Percentiles rank a stretch among this genome's conserved stretches.
Evolutionary conservation across 78 protist species (phyloP).

Genomic region (Creolimax fragrantissima): DNA sequence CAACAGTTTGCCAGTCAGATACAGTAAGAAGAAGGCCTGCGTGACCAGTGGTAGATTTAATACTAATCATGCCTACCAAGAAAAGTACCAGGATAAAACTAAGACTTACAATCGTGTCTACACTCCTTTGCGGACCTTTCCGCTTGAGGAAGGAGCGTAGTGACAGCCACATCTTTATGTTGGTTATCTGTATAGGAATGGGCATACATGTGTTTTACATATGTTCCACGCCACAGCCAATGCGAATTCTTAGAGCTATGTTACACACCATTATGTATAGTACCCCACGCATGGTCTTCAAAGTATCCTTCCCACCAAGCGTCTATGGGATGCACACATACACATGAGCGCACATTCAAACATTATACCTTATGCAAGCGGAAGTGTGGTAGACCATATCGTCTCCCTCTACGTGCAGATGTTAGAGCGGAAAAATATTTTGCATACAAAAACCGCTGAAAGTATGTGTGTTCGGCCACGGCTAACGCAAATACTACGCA

Average conservation of each 20-base stretch:
- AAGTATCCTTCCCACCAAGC: too few species aligned
- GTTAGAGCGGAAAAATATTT: conserved; percentile 35
- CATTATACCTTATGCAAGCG: conserved; percentile 26
- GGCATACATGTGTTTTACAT: too few species aligned
- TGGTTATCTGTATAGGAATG: not conserved
- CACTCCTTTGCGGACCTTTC: conserved; percentile 25
- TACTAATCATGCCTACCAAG: not conserved
- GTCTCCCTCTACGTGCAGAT: not conserved
- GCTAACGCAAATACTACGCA: not conserved
- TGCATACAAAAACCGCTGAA: conserved; percentile 31
- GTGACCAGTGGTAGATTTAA: not conserved
- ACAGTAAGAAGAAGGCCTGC: not conserved
- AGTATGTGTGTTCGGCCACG: conserved; percentile 23
- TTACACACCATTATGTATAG: not conserved
- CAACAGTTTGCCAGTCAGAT: conserved; percentile 7
- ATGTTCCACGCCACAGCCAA: too few species aligned
- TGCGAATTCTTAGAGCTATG: too few species aligned
- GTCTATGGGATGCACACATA: not conserved
- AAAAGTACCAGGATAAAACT: conserved; percentile 16
- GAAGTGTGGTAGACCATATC: conserved; percentile 32
- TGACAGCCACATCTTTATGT: conserved; percentile 44
- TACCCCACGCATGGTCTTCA: too few species aligned
- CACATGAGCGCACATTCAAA: not conserved
- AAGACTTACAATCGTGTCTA: conserved; percentile 24
- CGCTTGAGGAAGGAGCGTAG: conserved; percentile 29